Conservation (phyloP, 176 grass and related monocot genomes). For the Rhynchospora tenuis region DNA sequence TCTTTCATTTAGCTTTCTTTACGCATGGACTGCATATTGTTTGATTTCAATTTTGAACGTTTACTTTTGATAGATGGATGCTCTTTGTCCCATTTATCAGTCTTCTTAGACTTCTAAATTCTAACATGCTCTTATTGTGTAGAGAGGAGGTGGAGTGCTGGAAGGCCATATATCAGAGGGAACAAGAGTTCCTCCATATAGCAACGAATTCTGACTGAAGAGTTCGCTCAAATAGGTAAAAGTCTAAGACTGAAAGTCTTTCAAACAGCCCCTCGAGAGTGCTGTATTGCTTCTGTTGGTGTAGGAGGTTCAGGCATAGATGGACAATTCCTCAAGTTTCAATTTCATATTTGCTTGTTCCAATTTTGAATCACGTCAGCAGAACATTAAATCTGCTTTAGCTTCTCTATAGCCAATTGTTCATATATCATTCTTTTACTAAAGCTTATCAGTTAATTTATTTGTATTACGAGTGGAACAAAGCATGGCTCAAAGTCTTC, state of each 20-base stretch:
- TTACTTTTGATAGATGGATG: background rate
- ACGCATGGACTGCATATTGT: background rate
- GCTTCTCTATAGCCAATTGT: slow-evolving; percentile 9
- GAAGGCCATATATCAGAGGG: slow-evolving; percentile 71
- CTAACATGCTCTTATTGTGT: slow-evolving; percentile 19
- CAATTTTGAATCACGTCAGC: slow-evolving; percentile 9
- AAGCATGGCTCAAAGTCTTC: background rate
- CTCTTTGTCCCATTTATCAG: background rate
- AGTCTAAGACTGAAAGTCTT: slow-evolving; percentile 15
- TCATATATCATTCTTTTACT: slow-evolving; percentile 16
- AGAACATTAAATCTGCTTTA: slow-evolving; percentile 33
- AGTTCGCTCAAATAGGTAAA: background rate
- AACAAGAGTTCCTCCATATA: slow-evolving; percentile 51
- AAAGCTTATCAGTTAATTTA: background rate
- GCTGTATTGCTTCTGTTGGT: slow-evolving; percentile 4
- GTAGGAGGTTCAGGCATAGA: slow-evolving; percentile 22
- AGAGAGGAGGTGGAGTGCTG: slow-evolving; percentile 88
- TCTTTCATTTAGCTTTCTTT: background rate
- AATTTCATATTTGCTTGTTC: slow-evolving; percentile 29
- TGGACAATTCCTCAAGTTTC: slow-evolving; percentile 23
- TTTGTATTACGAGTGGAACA: background rate
- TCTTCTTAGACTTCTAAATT: background rate
- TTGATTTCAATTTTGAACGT: background rate
- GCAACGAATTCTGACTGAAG: slow-evolving; percentile 45
- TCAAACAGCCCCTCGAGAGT: slow-evolving; percentile 26